phyloP scores from a whole-genome alignment of 2,329 filamentous ascomycete species.

The Knoxdaviesia proteae region DNA sequence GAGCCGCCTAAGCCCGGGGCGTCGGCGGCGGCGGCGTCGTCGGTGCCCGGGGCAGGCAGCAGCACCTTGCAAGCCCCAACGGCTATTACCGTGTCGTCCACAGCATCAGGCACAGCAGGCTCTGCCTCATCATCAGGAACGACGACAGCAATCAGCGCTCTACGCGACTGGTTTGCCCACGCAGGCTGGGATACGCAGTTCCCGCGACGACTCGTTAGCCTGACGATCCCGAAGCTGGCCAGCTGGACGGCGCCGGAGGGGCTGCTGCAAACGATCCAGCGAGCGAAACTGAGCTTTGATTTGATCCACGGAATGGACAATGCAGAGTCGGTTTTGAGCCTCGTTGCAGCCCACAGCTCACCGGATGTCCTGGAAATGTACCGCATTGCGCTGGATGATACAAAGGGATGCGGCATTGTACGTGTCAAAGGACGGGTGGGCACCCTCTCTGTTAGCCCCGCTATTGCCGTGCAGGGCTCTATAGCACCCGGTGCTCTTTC shows the following conservation, averaged over 20 bases:
- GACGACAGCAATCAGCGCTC: slow-evolving; percentile 13
- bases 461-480: too few species aligned
- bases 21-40: too few species aligned
- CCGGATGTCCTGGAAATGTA: slow-evolving; percentile 67
- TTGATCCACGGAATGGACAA: slow-evolving; percentile 65
- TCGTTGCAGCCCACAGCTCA: slow-evolving; percentile 53
- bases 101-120: too few species aligned
- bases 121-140: too few species aligned
- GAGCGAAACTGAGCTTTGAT: slow-evolving; percentile 59
- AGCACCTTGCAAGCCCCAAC: too few species aligned
- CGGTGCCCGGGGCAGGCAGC: too few species aligned
- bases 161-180: slow-evolving; percentile 68
- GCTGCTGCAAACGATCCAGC: slow-evolving; percentile 50
- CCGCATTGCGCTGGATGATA: slow-evolving; percentile 49
- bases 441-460: too few species aligned
- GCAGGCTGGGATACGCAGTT: slow-evolving; percentile 66
- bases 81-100: too few species aligned
- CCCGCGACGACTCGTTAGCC: slow-evolving; percentile 36
- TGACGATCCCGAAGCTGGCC: slow-evolving; percentile 51
- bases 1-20: slow-evolving; percentile 5
- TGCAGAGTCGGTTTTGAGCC: slow-evolving; percentile 49
- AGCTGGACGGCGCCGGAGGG: slow-evolving; percentile 60
- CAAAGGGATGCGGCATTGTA: slow-evolving; percentile 58
- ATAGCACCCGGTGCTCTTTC: too few species aligned
- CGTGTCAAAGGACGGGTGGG: slow-evolving; percentile 36